Evolutionary conservation across 1,284 basidiomycete genomes (phyloP), one percentile per base, ranked within the genome.

Genomic region (Grifola frondosa): DNA sequence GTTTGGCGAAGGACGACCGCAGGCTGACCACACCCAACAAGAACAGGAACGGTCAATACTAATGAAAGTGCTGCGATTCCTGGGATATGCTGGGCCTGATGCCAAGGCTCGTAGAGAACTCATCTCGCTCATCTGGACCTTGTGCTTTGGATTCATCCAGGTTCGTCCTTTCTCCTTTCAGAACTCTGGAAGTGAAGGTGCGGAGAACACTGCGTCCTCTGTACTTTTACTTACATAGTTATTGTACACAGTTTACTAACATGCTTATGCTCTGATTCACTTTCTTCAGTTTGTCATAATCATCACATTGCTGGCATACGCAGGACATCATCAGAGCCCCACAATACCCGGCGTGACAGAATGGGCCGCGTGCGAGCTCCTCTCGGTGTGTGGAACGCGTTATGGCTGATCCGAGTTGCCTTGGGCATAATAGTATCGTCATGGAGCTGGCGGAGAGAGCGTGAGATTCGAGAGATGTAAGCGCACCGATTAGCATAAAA

Each of bases 331-430:
- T 26, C 66, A 69, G 49, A 86, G 80, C 54, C 77, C 77, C 9
- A 71, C 65, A 0, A 46, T 68, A 37, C 63, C 65, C 1, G 56
- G 53, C 1, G 42, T 69, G 32, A 75, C 70, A 40, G 85, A 89
- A 64, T 86, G 85, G 74, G 57, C 62, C 16, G 82, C 82, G 0
- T 89, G 86, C 51, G 71, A 71, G 40, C 71, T 16, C 86, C 86
- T 5, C 62, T 90, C 10, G 87, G 87, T 1, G 66, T 71, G 4
- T 90, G 87, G 88, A 75, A 81, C 44, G 73, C 74, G 36, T 65
- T 90, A 4, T 90, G 88, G 84, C 62, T 83, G 19, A 66, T 74
- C 17, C 73, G 84, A 48, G 77, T 79, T 5, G 54, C 68, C 7
- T 58, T 87, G 28, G 77, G 78, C 4, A 69, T 71, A 24, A 55